Base-by-base conservation (phyloP, 495 filamentous ascomycete species). In the Baudoinia panamericana region DNA sequence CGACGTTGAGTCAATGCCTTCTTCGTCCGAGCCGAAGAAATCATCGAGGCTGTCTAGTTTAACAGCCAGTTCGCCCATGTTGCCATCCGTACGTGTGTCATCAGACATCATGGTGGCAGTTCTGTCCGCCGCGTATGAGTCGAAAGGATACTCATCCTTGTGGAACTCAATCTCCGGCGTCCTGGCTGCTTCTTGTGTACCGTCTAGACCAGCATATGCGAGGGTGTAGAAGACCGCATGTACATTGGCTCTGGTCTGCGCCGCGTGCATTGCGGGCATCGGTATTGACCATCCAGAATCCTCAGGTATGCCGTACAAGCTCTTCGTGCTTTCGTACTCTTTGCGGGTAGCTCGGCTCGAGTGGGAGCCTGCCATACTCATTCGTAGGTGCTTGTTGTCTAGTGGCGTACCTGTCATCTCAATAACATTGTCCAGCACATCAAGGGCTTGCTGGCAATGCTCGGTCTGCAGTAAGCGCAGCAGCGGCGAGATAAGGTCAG, bases 231-330 rank as follows among this genome's bases (percentile, higher is more conserved):
- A 94, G 3, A 90, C 86, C 0, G 86, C 84, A 51, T 95, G 87
- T n/a, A 96, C 87, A 54, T 96, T 96, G 40, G 76, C 71, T 25
- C 87, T 70, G 9, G 88, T 95, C 28, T 73, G 75, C 33, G 73
- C 75, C 2, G 87, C 85, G 59, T 93, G 84, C 33, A 78, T 77
- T 2, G 87, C 87, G 15, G 90, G 90, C 61, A 88, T 80, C 1
- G 92, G 90, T 24, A 99, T 82, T 1, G 92, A 86, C 90, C 90
- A 99, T 5, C 90, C 90, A 2, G 81, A 87, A 19, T 84, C 82
- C 56, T 95, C 87, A 1, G 90, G 90, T 43, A 99, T 95, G 33
- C 90, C 90, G 56, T 95, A 99, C 16, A 99, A 64, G 55, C 84
- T 93, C 53, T 93, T 78, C 4, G 84, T 92, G 22, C 80, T 78